Conservation (phyloP, 2,329 filamentous ascomycete species). For the Dactylonectria estremocensis region DNA sequence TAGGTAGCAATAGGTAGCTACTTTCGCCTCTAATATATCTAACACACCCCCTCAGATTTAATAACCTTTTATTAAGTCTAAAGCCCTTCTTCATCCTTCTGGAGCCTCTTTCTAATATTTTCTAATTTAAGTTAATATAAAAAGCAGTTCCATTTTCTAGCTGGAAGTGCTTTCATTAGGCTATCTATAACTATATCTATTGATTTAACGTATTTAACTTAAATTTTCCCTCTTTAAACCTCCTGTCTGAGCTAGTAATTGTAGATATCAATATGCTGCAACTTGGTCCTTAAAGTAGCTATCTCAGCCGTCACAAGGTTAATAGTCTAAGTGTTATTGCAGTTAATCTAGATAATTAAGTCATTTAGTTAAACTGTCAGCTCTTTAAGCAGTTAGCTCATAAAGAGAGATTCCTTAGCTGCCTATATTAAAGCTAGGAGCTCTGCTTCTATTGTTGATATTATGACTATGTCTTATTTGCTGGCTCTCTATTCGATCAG, state of each 20-base stretch:
- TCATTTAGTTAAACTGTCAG: conserved; percentile 1
- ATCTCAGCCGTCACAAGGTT: conserved; percentile 9
- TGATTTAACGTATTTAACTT: not conserved
- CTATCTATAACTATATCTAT: not conserved
- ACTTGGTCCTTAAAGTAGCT: conserved; percentile 17
- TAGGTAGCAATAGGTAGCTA: not conserved
- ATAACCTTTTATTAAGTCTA: not conserved
- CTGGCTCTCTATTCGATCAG: conserved; percentile 5
- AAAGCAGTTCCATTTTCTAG: not conserved
- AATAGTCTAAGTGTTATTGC: conserved; percentile 16
- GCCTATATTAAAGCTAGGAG: conserved; percentile 9
- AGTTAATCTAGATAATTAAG: conserved; percentile 11
- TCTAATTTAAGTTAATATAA: not conserved
- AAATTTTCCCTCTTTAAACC: conserved; percentile 8
- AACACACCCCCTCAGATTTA: not conserved
- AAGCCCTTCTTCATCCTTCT: not conserved
- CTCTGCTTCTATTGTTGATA: not conserved
- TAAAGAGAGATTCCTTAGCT: conserved; percentile 12
- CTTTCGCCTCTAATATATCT: not conserved
- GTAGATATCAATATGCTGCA: conserved; percentile 9
- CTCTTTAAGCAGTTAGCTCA: conserved; percentile 3
- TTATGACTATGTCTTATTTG: conserved; percentile 19
- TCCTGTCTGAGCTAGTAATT: conserved; percentile 10
- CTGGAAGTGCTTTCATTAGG: not conserved
- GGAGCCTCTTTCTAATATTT: not conserved